These are phyloP conservation scores for Sambucus nigra DNA, from an alignment of 129 eudicot species.

Conservation along the genomic window DNA sequence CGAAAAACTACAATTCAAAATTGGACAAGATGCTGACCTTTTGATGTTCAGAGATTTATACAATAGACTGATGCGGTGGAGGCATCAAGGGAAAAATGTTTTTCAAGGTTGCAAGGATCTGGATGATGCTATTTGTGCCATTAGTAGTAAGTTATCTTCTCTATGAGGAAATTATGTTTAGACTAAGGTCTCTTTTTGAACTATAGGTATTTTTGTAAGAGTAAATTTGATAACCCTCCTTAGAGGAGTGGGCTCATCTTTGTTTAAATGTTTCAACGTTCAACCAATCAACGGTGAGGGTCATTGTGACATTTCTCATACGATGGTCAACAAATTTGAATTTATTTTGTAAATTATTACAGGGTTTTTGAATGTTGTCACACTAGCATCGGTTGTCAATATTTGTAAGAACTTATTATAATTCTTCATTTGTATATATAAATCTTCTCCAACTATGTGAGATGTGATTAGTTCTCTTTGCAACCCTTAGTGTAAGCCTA, in stretches of 20 bases:
- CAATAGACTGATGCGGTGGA: constrained; percentile 44
- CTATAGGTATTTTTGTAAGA: not conserved
- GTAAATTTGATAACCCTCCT: too few species aligned
- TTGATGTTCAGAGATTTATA: constrained; percentile 38
- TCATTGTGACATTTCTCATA: too few species aligned
- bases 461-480: not conserved
- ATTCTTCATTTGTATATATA: constrained; percentile 11
- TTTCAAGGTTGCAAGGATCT: constrained; percentile 39
- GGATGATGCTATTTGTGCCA: constrained; percentile 24
- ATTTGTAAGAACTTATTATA: not conserved
- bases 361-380: constrained; percentile 1
- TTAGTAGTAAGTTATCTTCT: constrained; percentile 26
- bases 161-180: not conserved
- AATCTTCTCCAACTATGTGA: not conserved
- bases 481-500: not conserved
- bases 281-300: too few species aligned
- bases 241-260: too few species aligned
- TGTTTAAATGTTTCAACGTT: too few species aligned
- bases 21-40: constrained; percentile 14
- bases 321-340: too few species aligned
- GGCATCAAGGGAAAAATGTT: constrained; percentile 42
- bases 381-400: not conserved
- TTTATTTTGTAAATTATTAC: not conserved
- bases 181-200: constrained; percentile 4
- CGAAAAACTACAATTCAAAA: constrained; percentile 24